Base-by-base conservation (phyloP, 1,139 yeast genomes). In the Suhomyces coccinellae region DNA sequence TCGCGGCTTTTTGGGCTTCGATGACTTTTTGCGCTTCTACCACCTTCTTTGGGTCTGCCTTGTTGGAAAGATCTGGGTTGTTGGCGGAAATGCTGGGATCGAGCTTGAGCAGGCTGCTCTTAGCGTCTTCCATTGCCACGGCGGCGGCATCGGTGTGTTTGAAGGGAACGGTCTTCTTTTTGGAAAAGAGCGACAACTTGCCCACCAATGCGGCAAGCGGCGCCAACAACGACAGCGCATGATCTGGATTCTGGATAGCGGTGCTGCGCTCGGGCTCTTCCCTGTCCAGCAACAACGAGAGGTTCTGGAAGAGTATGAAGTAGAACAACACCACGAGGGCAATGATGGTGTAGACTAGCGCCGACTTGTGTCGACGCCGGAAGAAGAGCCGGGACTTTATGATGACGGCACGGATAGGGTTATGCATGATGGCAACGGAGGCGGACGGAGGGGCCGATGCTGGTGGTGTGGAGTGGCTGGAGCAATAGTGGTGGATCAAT, bases 121-220 rank as follows among this genome's bases (percentile, higher is more conserved):
- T 36, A 12, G 34, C 22, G 15, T 16, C 33, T 9, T 37, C 28
- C 28, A 37, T 17, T 15, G 14, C 43, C 9, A 33, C 41, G 12
- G 31, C 42, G 6, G 41, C 55, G 4, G 58, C 61, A 9, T 53
- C 52, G 5, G 58, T 56, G 16, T 55, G 45, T n/a, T 52, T 52
- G 38, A 53, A 59, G 3, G 63, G 62, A 4, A 55, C 51, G 1
- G 63, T 59, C 36, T 56, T 58, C 49, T 46, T 37, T 30, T 43
- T 37, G 16, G 24, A 27, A 32, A 36, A 38, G 12, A 33, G 26
- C 27, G 40, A 9, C 17, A 41, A 26, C 15, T 38, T 39, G 36
- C 27, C 30, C 13, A 46, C 34, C 13, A 40, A 17, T 6, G 32
- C 29, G 12, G 26, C 32, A 4, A 44, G 12, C n/a, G 47, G 36